Evolutionary conservation across 2,329 filamentous ascomycete species (phyloP).

Genomic region (Aspergillus vadensis): DNA sequence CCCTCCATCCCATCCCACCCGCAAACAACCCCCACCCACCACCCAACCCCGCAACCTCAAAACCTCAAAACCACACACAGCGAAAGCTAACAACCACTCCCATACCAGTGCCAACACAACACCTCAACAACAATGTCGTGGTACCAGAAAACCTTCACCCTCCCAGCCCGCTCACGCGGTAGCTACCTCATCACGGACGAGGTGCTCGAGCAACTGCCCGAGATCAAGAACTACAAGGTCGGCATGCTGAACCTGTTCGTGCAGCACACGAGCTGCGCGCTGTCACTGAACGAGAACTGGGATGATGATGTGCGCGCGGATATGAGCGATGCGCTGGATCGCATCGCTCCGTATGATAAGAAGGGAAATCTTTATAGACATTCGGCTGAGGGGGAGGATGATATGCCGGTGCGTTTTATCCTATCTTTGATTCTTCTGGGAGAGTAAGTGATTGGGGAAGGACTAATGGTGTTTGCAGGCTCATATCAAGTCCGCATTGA

Average conservation of each 20-base stretch:
- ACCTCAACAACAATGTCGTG: slow-evolving; percentile 58
- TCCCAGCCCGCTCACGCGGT: slow-evolving; percentile 75
- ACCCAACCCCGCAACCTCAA: slow-evolving; percentile 21
- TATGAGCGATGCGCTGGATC: slow-evolving; percentile 91
- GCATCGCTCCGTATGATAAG: slow-evolving; percentile 80
- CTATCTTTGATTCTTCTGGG: too few relatives aligned
- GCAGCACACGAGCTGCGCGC: slow-evolving; percentile 90
- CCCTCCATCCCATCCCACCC: slow-evolving; percentile 5
- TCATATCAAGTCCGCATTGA: slow-evolving; percentile 87
- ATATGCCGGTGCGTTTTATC: slow-evolving; percentile 75
- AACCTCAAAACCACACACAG: slow-evolving; percentile 5
- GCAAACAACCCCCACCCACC: slow-evolving; percentile 21
- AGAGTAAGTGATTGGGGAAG: too few relatives aligned
- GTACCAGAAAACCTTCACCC: slow-evolving; percentile 81
- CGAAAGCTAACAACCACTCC: neutral
- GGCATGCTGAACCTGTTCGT: slow-evolving; percentile 87
- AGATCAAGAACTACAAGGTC: slow-evolving; percentile 80
- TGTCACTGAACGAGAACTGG: slow-evolving; percentile 91
- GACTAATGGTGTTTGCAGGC: slow-evolving; percentile 54
- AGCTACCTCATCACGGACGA: slow-evolving; percentile 86
- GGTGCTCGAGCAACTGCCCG: slow-evolving; percentile 70
- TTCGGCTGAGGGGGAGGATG: slow-evolving; percentile 81
- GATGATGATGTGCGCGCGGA: slow-evolving; percentile 83
- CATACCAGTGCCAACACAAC: neutral
- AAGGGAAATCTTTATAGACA: slow-evolving; percentile 81